Conservation (phyloP, 257 asterid genomes). For the Paulownia fortunei region DNA sequence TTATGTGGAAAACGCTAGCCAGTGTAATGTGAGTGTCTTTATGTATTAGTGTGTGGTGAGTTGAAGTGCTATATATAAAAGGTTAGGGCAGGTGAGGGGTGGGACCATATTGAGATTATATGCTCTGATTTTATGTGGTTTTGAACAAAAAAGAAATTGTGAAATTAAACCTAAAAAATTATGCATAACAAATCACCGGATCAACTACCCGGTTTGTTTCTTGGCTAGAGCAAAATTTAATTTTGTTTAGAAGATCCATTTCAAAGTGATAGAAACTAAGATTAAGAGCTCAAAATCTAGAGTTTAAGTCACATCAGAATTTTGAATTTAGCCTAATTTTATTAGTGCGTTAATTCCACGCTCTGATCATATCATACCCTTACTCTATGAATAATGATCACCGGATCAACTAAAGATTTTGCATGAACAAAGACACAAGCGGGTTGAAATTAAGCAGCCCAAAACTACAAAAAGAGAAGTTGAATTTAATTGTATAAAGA, state of each 20-base stretch:
- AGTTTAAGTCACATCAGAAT: no score
- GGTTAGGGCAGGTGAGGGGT: slow-evolving; percentile 21
- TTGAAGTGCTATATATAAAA: slow-evolving; percentile 38
- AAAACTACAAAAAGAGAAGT: neutral
- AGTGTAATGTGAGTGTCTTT: neutral
- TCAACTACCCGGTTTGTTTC: neutral
- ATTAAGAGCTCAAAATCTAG: no score
- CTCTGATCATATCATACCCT: no score
- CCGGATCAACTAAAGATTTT: neutral
- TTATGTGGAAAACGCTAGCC: neutral
- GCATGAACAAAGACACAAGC: neutral
- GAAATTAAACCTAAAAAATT: neutral
- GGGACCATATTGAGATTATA: slow-evolving; percentile 17
- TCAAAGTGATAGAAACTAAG: no score
- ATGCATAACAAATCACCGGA: slow-evolving; percentile 5
- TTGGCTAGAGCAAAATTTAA: no score
- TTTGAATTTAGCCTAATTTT: no score
- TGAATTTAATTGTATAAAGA: no score
- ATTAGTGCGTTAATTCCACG: no score
- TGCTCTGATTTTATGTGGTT: neutral
- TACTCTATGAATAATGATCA: no score
- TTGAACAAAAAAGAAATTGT: neutral
- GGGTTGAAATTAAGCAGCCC: neutral
- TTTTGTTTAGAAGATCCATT: no score
- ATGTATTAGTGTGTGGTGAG: neutral